Percentiles rank a stretch among this genome's conserved stretches.
Evolutionary conservation across 1,139 yeast species (phyloP).

Genomic region (Ashbya aceris): DNA sequence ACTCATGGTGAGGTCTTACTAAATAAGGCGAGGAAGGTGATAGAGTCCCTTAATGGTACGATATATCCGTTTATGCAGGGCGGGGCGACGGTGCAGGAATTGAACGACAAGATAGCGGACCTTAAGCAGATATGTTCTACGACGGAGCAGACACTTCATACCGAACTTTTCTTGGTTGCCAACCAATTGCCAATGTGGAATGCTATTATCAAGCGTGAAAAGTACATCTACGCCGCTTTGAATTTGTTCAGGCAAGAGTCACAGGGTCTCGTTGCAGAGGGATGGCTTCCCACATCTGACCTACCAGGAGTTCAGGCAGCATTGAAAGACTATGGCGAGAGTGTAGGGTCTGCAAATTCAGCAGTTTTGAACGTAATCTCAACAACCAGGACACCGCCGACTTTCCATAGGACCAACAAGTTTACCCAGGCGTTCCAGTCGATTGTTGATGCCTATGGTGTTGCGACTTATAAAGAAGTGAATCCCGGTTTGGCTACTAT

Average conservation of each 20-base stretch:
- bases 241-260: conserved; percentile 60
- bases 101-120: conserved; percentile 45
- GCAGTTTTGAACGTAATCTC: conserved; percentile 57
- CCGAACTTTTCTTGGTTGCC: conserved; percentile 61
- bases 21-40: conserved; percentile 48
- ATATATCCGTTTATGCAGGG: conserved; percentile 39
- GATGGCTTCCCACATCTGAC: conserved; percentile 69
- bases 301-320: conserved; percentile 27
- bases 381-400: conserved; percentile 67
- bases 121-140: conserved; percentile 47
- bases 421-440: conserved; percentile 69
- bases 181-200: conserved; percentile 61
- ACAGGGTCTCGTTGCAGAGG: conserved; percentile 63
- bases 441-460: conserved; percentile 74
- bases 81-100: conserved; percentile 32
- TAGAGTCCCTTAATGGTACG: conserved; percentile 58
- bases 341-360: conserved; percentile 40
- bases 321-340: conserved; percentile 32
- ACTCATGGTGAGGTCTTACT: conserved; percentile 61
- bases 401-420: conserved; percentile 67
- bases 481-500: conserved; percentile 75
- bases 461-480: conserved; percentile 67
- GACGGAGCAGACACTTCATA: conserved; percentile 51
- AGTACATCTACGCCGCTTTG: conserved; percentile 57
- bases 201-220: conserved; percentile 60